phyloP scores from a whole-genome alignment of 2,329 filamentous ascomycete species.

The Penicillium crustosum region DNA sequence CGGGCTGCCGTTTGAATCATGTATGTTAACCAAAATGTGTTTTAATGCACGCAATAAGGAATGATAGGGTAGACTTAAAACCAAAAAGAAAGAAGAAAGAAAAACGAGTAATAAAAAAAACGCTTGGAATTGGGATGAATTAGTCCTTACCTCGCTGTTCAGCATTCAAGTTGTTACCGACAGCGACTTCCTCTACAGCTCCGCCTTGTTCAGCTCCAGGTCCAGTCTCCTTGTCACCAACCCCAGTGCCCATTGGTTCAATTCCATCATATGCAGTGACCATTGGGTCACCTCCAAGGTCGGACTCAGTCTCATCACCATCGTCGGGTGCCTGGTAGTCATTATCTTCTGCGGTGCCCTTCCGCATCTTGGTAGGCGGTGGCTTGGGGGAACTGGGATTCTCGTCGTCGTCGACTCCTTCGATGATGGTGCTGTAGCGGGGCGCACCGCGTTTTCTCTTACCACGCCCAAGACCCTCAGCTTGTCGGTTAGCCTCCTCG shows the following conservation, averaged over 20 bases:
- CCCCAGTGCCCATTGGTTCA: too few relatives aligned
- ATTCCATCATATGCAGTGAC: too few relatives aligned
- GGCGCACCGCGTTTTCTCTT: conserved; percentile 67
- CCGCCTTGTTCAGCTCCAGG: not conserved
- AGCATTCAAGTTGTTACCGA: conserved; percentile 5
- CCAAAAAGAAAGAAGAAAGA: too few relatives aligned
- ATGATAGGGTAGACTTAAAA: not conserved
- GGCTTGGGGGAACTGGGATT: conserved; percentile 10
- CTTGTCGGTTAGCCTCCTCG: conserved; percentile 66
- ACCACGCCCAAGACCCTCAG: conserved; percentile 80
- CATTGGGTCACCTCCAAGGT: too few relatives aligned
- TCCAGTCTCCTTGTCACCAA: not conserved
- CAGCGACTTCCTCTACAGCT: not conserved
- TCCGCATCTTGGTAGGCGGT: conserved; percentile 25
- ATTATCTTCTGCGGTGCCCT: conserved; percentile 27
- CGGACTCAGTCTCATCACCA: conserved; percentile 25
- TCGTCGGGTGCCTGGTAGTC: conserved; percentile 34
- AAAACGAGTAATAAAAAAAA: not conserved
- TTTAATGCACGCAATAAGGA: not conserved
- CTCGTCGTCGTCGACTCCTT: conserved; percentile 15
- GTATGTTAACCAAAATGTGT: not conserved
- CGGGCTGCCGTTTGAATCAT: conserved; percentile 27
- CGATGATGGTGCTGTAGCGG: conserved; percentile 22
- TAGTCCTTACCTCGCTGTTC: conserved; percentile 22
- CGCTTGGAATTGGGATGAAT: not conserved